Conservation (phyloP, 2,329 filamentous ascomycete species). For the Penicillium sp. region DNA sequence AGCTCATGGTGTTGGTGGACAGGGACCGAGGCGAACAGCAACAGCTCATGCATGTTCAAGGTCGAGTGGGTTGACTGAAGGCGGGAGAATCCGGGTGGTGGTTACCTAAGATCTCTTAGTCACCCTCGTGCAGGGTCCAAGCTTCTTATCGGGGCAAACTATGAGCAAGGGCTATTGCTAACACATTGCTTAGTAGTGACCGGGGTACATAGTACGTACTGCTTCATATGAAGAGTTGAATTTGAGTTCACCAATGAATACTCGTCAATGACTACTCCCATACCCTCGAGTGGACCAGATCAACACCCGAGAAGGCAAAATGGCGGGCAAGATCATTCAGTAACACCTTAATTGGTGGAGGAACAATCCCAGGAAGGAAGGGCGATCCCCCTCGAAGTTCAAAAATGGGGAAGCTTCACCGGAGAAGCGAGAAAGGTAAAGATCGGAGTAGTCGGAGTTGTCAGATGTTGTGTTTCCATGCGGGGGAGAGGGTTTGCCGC, state of each 20-base stretch:
- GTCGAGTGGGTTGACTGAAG: slow-evolving; percentile 15
- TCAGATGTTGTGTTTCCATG: background rate
- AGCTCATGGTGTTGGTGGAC: slow-evolving; percentile 62
- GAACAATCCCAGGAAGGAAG: background rate
- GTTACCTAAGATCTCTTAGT: too few species aligned
- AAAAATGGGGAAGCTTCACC: slow-evolving; percentile 29
- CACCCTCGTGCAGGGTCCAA: slow-evolving; percentile 31
- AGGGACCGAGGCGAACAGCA: slow-evolving; percentile 64
- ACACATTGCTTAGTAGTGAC: background rate
- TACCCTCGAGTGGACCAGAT: too few species aligned
- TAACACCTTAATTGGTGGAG: too few species aligned
- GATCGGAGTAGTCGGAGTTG: slow-evolving; percentile 22
- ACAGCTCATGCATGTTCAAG: slow-evolving; percentile 63
- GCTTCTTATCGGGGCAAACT: slow-evolving; percentile 20
- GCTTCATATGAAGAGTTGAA: too few species aligned
- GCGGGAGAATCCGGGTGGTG: slow-evolving; percentile 26
- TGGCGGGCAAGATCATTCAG: too few species aligned
- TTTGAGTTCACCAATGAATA: too few species aligned
- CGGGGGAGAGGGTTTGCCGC: slow-evolving; percentile 8
- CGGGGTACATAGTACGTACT: background rate
- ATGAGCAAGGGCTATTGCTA: background rate
- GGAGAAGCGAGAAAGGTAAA: slow-evolving; percentile 26
- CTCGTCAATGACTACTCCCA: too few species aligned
- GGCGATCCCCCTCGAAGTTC: slow-evolving; percentile 4
- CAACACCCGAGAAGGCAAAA: too few species aligned